Evolutionary conservation across 2,329 filamentous ascomycete species (phyloP), one percentile per base, ranked within the genome.

Genomic region (Aspergillus pseudonomiae): DNA sequence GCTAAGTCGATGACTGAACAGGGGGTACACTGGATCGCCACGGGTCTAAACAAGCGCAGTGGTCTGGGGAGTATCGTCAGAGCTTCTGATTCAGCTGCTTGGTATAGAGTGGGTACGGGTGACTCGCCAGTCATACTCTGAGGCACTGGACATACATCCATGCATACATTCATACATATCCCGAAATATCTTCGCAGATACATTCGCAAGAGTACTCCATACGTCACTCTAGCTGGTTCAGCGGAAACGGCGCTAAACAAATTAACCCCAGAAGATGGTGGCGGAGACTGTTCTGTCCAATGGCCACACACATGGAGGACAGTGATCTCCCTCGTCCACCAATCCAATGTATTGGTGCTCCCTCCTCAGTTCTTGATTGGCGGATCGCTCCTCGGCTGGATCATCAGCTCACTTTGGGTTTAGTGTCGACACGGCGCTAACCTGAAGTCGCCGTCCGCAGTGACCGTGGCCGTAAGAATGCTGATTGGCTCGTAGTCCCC

Each of bases 211-310:
- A 54, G 50, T 24, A 36, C 50, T 54, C 30, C 50, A 54, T 54
- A 54, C 50, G 50, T 54, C 50, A 54, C 50, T 30, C 14, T 28
- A 6, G 26, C 24, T 24, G 45, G 58, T 41, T 58, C 57, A 61
- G 68, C 64, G 67, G 66, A 41, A 66, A 62, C 57, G 54, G 65
- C 65, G 65, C 63, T 52, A 67, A 65, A 45, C 19, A n/a, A 45
- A 46, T 56, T 60, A 52, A 61, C 63, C 53, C 32, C n/a, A 46
- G 32, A 41, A 60, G 62, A 61, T 63, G 59, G 62, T 66, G 57
- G 59, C 57, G 59, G 57, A 63, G 64, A 41, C 64, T 63, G 60
- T 64, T 60, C 67, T 57, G 67, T 70, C 61, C 67, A 59, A 69
- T 71, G 60, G 64, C 56, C 54, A 62, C 57, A 64, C 60, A 64